Evolutionary conservation across 2,329 filamentous ascomycete genomes (phyloP).

Genomic region (Cercospora sojina): DNA sequence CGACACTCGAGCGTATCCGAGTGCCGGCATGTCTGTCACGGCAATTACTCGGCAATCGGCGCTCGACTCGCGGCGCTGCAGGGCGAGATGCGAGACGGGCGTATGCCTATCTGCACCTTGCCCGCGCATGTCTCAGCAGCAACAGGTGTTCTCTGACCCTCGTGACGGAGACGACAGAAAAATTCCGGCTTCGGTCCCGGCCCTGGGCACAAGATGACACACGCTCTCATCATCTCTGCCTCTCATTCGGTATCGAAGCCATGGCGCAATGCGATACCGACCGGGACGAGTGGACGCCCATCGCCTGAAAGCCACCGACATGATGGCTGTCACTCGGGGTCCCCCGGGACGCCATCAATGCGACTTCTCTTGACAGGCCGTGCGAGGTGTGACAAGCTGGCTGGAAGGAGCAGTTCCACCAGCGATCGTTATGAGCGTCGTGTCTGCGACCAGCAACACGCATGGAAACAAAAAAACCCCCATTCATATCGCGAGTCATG

Average conservation of each 20-base stretch:
- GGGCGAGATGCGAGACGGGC: neutral
- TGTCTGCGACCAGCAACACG: neutral
- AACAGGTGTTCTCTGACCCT: neutral
- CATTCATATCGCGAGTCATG: neutral
- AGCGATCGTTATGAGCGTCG: neutral
- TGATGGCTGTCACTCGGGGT: neutral
- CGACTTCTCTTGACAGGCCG: neutral
- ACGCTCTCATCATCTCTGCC: neutral
- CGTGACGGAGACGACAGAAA: neutral
- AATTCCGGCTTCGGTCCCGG: neutral
- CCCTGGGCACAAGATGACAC: neutral
- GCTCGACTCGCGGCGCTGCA: neutral
- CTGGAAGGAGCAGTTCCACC: neutral
- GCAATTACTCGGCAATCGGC: neutral
- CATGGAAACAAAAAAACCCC: neutral
- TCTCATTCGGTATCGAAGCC: neutral
- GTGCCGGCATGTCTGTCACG: neutral
- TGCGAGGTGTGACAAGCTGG: neutral
- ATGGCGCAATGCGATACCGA: neutral
- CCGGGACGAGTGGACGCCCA: neutral
- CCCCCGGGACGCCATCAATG: neutral
- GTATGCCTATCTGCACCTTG: neutral
- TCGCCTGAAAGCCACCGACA: neutral
- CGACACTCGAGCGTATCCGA: neutral
- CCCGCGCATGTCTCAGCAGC: neutral